A percentile compares a stretch with the other conserved stretches of the same genome.
phyloP scores from a whole-genome alignment of 805 yeast species.

The Suhomyces xylopsoci region DNA sequence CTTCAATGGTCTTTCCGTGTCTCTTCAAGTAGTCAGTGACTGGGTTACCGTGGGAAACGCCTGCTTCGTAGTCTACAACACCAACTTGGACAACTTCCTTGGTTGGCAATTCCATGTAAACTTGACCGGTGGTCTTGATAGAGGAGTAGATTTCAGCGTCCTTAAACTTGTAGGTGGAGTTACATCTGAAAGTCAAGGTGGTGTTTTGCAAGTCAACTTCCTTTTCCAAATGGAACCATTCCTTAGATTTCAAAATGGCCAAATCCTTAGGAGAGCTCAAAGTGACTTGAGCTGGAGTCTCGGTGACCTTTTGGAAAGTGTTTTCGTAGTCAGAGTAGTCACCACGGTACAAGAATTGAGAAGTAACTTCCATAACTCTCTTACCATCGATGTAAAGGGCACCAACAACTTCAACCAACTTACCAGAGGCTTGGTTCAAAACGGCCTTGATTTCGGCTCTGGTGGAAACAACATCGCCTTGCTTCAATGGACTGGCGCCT shows the following conservation, averaged over 20 bases:
- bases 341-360: conserved; percentile 97
- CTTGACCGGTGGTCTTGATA: conserved; percentile 81
- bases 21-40: conserved; percentile 90
- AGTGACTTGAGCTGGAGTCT: conserved; percentile 79
- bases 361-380: conserved; percentile 90
- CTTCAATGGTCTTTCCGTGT: conserved; percentile 91
- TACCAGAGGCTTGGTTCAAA: conserved; percentile 87
- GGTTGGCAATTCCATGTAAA: conserved; percentile 84
- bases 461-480: conserved; percentile 81
- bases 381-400: conserved; percentile 69
- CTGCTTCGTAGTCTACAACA: conserved; percentile 81
- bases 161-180: conserved; percentile 80
- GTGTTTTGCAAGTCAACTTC: conserved; percentile 70
- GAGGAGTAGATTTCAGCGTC: conserved; percentile 70
- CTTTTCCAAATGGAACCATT: conserved; percentile 89
- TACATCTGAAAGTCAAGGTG: conserved; percentile 84
- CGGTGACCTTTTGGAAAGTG: conserved; percentile 85
- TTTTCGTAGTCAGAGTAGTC: conserved; percentile 80
- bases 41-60: conserved; percentile 94
- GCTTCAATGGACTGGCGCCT: conserved; percentile 84
- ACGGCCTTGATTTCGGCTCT: conserved; percentile 85
- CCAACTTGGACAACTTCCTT: conserved; percentile 86
- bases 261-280: conserved; percentile 79
- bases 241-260: conserved; percentile 91
- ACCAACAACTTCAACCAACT: conserved; percentile 93